Base-by-base conservation (phyloP, 768 basidiomycete species). In the Pluteus cervinus region DNA sequence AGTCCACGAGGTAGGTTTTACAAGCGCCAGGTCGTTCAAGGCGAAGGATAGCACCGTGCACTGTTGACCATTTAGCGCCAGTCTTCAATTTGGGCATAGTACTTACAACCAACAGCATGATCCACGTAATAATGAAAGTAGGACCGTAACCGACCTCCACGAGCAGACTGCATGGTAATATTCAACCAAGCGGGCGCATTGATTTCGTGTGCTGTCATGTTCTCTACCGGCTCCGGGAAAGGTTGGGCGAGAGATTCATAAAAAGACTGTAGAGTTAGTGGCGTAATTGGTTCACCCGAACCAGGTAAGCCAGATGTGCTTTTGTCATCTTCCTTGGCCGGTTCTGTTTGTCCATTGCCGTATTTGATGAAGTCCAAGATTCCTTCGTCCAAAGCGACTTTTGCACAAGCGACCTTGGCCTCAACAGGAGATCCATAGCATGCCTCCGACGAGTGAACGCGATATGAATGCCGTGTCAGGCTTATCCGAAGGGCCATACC, bases 231-330 rank as follows among this genome's bases (percentile, higher is more conserved):
- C 41, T 80, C 76, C 0, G 78, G 74, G 36, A 83, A 71, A 1
- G 81, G 83, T 30, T 68, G 66, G 1, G 82, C 81, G 30, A 86
- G 69, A 10, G 72, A 54, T n/a, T 80, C 79, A 47, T 71, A 81
- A 53, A 78, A 85, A 1, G 56, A 55, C 42, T 79, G 77, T 1
- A 86, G 55, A 0, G 69, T 64, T 28, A 66, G 55, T 2, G 60
- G 56, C 24, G 47, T 48, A 3, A 38, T 23, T 29, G 41, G 37
- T 2, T n/a, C n/a, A n/a, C n/a, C n/a, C n/a, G n/a, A n/a, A n/a
- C n/a, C n/a, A n/a, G 43, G 39, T 0, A 33, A 33, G 11, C 42
- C 41, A 15, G 44, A 48, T 6, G 37, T 18, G 7, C 39, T n/a
- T 22, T 28, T 32, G 26, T 18, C 17, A 5, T 14, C 33, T 33